Evolutionary conservation across 768 basidiomycete genomes (phyloP).

Genomic region (Ramaria rubella): DNA sequence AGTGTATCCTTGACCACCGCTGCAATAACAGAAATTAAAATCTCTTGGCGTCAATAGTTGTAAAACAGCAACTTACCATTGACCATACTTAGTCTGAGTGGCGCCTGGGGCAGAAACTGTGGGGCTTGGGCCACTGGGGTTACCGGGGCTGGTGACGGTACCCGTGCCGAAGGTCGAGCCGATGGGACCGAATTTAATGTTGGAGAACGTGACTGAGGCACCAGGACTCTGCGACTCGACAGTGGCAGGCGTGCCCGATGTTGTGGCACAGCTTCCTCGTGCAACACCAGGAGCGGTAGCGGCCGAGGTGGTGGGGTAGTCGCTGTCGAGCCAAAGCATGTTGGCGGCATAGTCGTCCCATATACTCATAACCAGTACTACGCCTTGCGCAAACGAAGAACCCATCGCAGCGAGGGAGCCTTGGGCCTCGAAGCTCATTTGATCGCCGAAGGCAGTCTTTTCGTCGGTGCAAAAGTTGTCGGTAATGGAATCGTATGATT

Average conservation of each 20-base stretch:
- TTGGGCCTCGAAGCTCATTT: constrained; percentile 33
- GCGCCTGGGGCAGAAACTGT: neutral
- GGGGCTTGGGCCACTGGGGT: neutral
- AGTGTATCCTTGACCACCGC: constrained; percentile 8
- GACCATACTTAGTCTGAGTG: constrained; percentile 10
- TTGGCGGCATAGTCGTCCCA: constrained; percentile 51
- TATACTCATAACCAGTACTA: constrained; percentile 43
- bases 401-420: constrained; percentile 36
- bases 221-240: constrained; percentile 35
- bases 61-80: no score
- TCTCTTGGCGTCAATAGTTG: neutral
- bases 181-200: constrained; percentile 48
- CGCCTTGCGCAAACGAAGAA: constrained; percentile 32
- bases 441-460: constrained; percentile 40
- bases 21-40: constrained; percentile 5
- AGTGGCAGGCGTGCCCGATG: constrained; percentile 38
- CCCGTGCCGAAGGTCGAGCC: constrained; percentile 33
- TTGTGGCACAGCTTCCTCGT: constrained; percentile 45
- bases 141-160: neutral
- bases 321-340: constrained; percentile 54
- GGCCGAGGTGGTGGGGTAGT: constrained; percentile 35
- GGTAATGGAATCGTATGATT: constrained; percentile 40
- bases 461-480: constrained; percentile 40
- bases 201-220: constrained; percentile 45
- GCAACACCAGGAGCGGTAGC: constrained; percentile 35